These are phyloP conservation scores for Fusarium agapanthi DNA, from an alignment of 2,329 filamentous ascomycete species.

Conservation along the genomic window DNA sequence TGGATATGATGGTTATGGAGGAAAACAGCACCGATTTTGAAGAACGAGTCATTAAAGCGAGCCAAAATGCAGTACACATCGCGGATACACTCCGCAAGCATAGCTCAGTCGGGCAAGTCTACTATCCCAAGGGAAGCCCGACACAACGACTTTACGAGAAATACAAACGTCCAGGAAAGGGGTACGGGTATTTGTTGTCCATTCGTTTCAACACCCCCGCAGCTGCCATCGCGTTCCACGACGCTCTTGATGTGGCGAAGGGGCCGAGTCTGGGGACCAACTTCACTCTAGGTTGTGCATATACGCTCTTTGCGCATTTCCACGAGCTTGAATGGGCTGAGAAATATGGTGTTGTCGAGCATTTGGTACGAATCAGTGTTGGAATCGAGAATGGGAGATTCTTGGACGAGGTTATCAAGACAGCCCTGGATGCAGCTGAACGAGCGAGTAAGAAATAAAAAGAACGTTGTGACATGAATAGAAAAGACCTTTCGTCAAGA, in stretches of 20 bases:
- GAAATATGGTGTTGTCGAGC: conserved; percentile 50
- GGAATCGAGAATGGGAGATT: conserved; percentile 53
- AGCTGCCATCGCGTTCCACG: conserved; percentile 56
- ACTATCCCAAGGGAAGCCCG: conserved; percentile 52
- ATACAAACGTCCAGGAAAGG: conserved; percentile 50
- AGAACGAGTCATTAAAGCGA: conserved; percentile 43
- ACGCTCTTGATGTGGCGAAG: conserved; percentile 56
- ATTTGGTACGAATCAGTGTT: conserved; percentile 55
- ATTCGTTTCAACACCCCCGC: conserved; percentile 54
- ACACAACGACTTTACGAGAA: conserved; percentile 46
- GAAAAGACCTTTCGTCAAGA: neutral
- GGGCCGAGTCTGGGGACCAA: conserved; percentile 63
- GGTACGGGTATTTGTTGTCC: conserved; percentile 62
- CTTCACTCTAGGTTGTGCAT: conserved; percentile 54
- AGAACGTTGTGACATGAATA: neutral
- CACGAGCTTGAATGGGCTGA: conserved; percentile 49
- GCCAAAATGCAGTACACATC: conserved; percentile 39
- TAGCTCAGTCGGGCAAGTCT: conserved; percentile 42
- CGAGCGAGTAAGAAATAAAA: neutral
- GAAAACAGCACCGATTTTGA: conserved; percentile 52
- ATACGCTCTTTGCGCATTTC: conserved; percentile 52
- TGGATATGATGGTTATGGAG: conserved; percentile 46
- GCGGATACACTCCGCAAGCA: conserved; percentile 42
- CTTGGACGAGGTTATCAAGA: conserved; percentile 33
- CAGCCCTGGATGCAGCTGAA: conserved; percentile 24